phyloP scores from a whole-genome alignment of 2,329 filamentous ascomycete genomes.

The Nemania serpens region DNA sequence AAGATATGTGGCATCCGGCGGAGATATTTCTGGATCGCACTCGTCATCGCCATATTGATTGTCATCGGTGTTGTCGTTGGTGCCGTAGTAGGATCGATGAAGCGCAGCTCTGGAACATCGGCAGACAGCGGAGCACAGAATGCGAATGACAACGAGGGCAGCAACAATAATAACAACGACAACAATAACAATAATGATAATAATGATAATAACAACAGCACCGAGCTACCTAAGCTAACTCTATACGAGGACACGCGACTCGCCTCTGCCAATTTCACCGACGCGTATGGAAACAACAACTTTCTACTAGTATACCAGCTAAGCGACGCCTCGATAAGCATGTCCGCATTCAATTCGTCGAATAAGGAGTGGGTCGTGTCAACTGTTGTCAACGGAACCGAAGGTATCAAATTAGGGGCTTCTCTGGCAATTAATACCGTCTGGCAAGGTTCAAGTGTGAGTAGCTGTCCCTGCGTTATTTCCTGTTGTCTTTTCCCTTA shows the following conservation, averaged over 20 bases:
- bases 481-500: neutral
- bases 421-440: conserved; percentile 18
- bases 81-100: conserved; percentile 21
- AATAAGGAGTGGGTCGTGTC: conserved; percentile 35
- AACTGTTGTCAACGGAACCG: conserved; percentile 34
- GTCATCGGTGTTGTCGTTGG: conserved; percentile 26
- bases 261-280: conserved; percentile 39
- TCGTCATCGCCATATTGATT: conserved; percentile 16
- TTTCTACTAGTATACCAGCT: conserved; percentile 38
- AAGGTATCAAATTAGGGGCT: conserved; percentile 22
- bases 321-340: conserved; percentile 34
- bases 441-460: conserved; percentile 17
- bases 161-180: neutral
- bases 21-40: conserved; percentile 26
- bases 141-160: neutral
- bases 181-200: neutral
- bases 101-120: neutral
- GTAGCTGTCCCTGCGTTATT: neutral
- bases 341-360: conserved; percentile 39
- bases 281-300: conserved; percentile 34
- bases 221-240: neutral
- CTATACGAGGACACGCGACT: conserved; percentile 29
- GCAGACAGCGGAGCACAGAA: neutral
- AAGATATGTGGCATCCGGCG: conserved; percentile 28
- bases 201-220: neutral